Percentiles rank a stretch among this genome's conserved stretches.
Conservation (phyloP, 2,329 filamentous ascomycete genomes). For the Fusarium caatingaense region DNA sequence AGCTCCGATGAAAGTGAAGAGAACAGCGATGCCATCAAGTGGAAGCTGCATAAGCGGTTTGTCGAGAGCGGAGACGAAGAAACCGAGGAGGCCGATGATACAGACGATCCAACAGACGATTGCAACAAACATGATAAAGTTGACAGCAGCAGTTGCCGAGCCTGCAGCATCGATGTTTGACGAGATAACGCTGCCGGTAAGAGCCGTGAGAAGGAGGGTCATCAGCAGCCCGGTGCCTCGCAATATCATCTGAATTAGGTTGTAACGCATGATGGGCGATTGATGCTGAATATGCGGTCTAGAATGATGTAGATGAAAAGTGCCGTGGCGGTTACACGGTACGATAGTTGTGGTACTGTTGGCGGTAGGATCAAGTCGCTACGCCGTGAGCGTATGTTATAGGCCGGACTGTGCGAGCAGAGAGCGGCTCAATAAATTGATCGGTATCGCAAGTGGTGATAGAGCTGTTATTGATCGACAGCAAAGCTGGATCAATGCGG, state of each 20-base stretch:
- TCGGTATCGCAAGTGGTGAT: not conserved
- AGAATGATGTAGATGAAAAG: slow-evolving; percentile 4
- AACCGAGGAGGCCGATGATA: slow-evolving; percentile 69
- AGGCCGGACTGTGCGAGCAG: not conserved
- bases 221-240: slow-evolving; percentile 64
- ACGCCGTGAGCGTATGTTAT: not conserved
- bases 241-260: slow-evolving; percentile 59
- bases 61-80: slow-evolving; percentile 64
- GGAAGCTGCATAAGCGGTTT: slow-evolving; percentile 64
- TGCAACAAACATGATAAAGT: slow-evolving; percentile 77
- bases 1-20: slow-evolving; percentile 78
- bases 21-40: slow-evolving; percentile 68
- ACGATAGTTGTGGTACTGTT: slow-evolving; percentile 3
- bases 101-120: slow-evolving; percentile 73
- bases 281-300: slow-evolving; percentile 17
- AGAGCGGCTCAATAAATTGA: not conserved
- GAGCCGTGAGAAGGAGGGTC: slow-evolving; percentile 64
- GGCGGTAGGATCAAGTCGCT: not conserved
- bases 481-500: slow-evolving; percentile 25
- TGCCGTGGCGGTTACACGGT: not conserved
- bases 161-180: slow-evolving; percentile 58
- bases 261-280: slow-evolving; percentile 47
- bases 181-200: slow-evolving; percentile 69
- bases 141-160: slow-evolving; percentile 61
- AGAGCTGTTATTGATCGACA: slow-evolving; percentile 25